These are phyloP conservation scores for Debaryomycetaceae sp. DNA, from an alignment of 1,139 yeast species.

Conservation along the genomic window DNA sequence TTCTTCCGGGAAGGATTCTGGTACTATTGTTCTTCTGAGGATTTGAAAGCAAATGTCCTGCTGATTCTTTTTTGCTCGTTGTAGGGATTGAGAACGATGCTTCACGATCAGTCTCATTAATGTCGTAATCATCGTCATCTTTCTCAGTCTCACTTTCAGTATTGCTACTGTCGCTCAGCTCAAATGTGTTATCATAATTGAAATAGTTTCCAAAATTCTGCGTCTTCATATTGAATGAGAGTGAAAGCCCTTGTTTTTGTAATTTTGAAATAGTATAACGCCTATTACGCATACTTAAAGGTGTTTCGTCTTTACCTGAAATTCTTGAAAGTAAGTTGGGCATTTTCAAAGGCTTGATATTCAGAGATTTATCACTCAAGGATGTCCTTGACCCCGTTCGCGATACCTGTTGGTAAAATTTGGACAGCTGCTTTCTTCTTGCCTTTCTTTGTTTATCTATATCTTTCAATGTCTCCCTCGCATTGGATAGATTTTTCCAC, in stretches of 20 bases:
- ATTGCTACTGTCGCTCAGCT: slow-evolving; percentile 17
- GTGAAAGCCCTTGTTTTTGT: slow-evolving; percentile 70
- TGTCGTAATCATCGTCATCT: slow-evolving; percentile 12
- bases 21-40: not conserved
- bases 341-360: slow-evolving; percentile 5
- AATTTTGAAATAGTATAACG: slow-evolving; percentile 54
- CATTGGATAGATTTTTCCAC: slow-evolving; percentile 66
- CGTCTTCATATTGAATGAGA: slow-evolving; percentile 65
- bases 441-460: slow-evolving; percentile 25
- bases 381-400: slow-evolving; percentile 6
- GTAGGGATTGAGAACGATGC: slow-evolving; percentile 4
- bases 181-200: slow-evolving; percentile 21
- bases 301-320: slow-evolving; percentile 1
- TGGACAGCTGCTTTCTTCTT: slow-evolving; percentile 2
- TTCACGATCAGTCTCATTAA: slow-evolving; percentile 10
- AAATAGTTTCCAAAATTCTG: slow-evolving; percentile 25
- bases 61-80: not conserved
- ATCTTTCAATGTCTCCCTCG: slow-evolving; percentile 44
- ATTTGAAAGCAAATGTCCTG: not conserved
- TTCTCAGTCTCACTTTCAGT: slow-evolving; percentile 11
- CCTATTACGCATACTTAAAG: slow-evolving; percentile 24
- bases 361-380: not conserved
- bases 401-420: slow-evolving; percentile 7
- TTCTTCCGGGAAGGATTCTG: not conserved
- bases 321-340: slow-evolving; percentile 11